Base-by-base conservation (phyloP, 108 stramenopile genomes). In the Conticribra weissflogii region DNA sequence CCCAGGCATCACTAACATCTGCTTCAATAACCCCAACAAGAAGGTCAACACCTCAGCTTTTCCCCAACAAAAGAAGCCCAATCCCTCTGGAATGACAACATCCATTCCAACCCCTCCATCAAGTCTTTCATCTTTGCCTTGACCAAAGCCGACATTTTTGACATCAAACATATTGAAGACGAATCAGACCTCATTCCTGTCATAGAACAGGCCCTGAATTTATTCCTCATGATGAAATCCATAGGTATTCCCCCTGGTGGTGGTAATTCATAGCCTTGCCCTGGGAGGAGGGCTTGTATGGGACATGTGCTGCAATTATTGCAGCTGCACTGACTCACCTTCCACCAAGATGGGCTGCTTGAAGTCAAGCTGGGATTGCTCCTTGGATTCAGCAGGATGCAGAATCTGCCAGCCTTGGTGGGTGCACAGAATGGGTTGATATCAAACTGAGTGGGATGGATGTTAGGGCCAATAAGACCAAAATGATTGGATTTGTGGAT, bases 201-300 rank as follows among this genome's bases (percentile, higher is more conserved):
- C n/a, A 95, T 96, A 71, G 89, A 87, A 74, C 86, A 87, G 68
- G 84, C 90, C 46, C 57, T 91, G 61, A 71, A 87, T 8, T 90
- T 96, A 52, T 93, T 96, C 76, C 90, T 90, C 65, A 62, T 64
- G 32, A 86, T 93, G 83, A 81, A 83, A 54, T 47, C 68, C 5
- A 91, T 86, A 80, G 82, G 79, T 27, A 79, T 96, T 24, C 99
- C 99, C 7, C 63, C n/a, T 98, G 57, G 97, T 99, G 24, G 92
- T 85, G 23, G 99, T 96, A 49, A 98, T 99, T 78, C 83, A 98
- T 76, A 98, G 99, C 21, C 89, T 91, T 14, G 95, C 95, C 17
- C 81, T 99, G 5, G 99, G 99, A 28, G 99, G 99, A n/a, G 99
- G 99, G 1, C 76, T 98, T 62, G 99, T 98, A 70, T 96, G 97